Conservation (phyloP, 1,284 basidiomycete genomes). For the Papiliotrema fonsecae region DNA sequence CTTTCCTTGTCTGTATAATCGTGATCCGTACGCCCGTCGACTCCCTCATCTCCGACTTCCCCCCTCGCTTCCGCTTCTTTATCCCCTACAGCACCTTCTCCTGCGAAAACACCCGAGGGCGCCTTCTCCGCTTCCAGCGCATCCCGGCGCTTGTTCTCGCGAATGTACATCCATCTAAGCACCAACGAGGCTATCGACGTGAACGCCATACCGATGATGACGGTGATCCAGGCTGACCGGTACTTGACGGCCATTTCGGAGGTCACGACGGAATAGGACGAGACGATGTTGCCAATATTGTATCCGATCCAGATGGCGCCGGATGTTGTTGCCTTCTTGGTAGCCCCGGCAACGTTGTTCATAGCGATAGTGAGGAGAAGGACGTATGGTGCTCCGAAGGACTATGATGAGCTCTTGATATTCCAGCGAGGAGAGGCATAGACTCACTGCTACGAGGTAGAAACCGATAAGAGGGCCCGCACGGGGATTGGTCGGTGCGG, state of each 20-base stretch:
- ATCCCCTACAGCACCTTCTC: constrained; percentile 10
- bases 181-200: constrained; percentile 33
- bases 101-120: neutral
- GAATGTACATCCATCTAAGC: constrained; percentile 34
- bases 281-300: constrained; percentile 45
- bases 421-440: neutral
- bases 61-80: constrained; percentile 5
- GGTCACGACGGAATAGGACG: constrained; percentile 44
- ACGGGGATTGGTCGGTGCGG: constrained; percentile 47
- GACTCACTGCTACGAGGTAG: constrained; percentile 40
- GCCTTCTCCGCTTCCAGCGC: neutral
- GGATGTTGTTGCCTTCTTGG: constrained; percentile 50
- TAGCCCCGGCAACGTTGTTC: constrained; percentile 50
- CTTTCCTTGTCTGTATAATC: neutral
- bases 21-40: constrained; percentile 20
- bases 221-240: constrained; percentile 50
- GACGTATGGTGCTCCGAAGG: constrained; percentile 53
- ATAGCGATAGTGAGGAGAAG: constrained; percentile 49
- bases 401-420: constrained; percentile 22
- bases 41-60: constrained; percentile 4
- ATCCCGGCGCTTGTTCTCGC: constrained; percentile 42
- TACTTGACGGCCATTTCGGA: constrained; percentile 46
- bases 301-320: constrained; percentile 50
- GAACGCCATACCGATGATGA: constrained; percentile 47
- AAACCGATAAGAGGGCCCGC: constrained; percentile 52